Percentiles rank a stretch among this genome's conserved stretches.
These are phyloP conservation scores for Hysterangium stoloniferum DNA, from an alignment of 768 basidiomycete genomes.

Conservation along the genomic window DNA sequence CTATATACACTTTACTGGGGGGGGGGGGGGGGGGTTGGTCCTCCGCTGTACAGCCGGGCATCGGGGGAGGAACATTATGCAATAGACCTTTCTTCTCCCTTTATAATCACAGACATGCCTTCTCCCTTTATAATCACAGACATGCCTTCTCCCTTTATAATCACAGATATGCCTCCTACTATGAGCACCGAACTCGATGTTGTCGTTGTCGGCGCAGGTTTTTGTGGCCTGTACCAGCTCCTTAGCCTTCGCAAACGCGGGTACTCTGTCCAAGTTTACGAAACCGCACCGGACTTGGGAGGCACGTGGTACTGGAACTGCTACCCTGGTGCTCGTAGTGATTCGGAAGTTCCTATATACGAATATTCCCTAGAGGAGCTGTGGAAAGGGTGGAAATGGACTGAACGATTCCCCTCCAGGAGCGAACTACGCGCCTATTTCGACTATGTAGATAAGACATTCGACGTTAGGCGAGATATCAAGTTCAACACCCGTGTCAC, in stretches of 20 bases:
- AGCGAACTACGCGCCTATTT: background rate
- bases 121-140: no score
- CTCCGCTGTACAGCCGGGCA: no score
- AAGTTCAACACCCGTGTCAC: background rate
- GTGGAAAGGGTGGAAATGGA: background rate
- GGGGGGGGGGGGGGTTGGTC: no score
- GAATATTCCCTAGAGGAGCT: background rate
- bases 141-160: no score
- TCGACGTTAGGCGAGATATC: background rate
- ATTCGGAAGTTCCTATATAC: conserved; percentile 1
- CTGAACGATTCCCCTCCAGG: background rate
- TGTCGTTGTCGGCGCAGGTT: background rate
- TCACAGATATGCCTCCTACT: no score
- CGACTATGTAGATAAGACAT: background rate
- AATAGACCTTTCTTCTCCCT: no score
- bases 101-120: no score
- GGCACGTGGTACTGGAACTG: conserved; percentile 9
- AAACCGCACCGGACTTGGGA: background rate
- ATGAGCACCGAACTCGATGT: background rate
- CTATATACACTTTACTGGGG: no score
- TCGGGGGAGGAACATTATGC: no score
- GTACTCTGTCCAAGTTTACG: background rate
- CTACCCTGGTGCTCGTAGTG: background rate
- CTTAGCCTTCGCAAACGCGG: background rate
- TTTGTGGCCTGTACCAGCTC: background rate